Base-by-base conservation (phyloP, 352 stramenopile species). In the Globisporangium cylindrosporum region DNA sequence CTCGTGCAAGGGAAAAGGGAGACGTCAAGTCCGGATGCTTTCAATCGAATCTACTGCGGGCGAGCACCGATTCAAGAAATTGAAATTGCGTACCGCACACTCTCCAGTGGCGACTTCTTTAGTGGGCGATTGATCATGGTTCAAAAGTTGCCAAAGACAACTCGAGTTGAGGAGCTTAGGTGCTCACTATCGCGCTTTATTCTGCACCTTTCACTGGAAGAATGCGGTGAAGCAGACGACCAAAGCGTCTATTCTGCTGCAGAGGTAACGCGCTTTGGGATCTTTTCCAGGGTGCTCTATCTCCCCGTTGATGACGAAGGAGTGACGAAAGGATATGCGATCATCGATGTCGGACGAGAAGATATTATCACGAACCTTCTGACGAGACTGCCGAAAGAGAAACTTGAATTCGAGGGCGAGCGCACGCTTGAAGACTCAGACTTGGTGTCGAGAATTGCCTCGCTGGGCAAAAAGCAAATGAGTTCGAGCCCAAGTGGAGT, bases 201-300 rank as follows among this genome's bases (percentile, higher is more conserved):
- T 27, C 70, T 84, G 18, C 86, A 89, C 54, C 62, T 92, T 15
- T 82, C 84, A 29, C 73, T 92, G 22, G 81, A 93, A 59, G 84
- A 91, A 49, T 93, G 84, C 41, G 86, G 86, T 8, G 86, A 92
- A 76, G 82, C 82, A 3, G 86, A 93, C 46, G 86, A 93, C 61
- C 81, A 90, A 55, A 93, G 81, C 36, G 85, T 92, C 22, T 81
- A 84, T 51, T 92, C 83, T 12, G 86, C 86, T 5, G 80, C 83
- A 14, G 76, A 87, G 29, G 77, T 86, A 0, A 82, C 79, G 62
- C 81, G 84, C 1, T 84, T 88, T 64, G 86, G 86, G 10, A 86
- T 92, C 46, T 60, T 91, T 14, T 77, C 78, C 4, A 78, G 75
- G 34, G 74, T 94, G 6, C 56, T 94, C 9, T 82, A 84, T 58